Conservation (phyloP, 768 basidiomycete species). For the Macrolepiota fuliginosa region DNA sequence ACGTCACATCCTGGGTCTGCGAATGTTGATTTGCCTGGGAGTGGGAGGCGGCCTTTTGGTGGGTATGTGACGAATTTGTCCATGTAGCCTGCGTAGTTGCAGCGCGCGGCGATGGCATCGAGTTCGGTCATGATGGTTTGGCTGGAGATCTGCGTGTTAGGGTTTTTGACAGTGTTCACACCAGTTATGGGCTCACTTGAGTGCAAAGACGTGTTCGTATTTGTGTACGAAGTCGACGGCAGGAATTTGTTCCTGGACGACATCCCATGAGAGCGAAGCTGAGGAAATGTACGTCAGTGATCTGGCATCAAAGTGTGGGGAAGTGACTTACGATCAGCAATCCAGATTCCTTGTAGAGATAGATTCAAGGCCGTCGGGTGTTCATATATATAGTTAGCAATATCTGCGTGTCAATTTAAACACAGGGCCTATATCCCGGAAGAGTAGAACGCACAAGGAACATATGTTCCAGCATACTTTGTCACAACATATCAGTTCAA, state of each 20-base stretch:
- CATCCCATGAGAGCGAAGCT: conserved; percentile 60
- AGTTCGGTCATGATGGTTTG: conserved; percentile 60
- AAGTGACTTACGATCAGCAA: conserved; percentile 57
- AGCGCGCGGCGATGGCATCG: conserved; percentile 47
- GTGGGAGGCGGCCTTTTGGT: conserved; percentile 61
- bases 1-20: conserved; percentile 57
- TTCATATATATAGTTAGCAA: conserved; percentile 71
- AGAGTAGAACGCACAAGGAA: conserved; percentile 45
- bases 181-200: conserved; percentile 71
- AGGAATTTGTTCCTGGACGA: conserved; percentile 69
- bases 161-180: too few relatives aligned
- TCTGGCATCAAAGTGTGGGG: background rate
- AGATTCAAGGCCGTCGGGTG: conserved; percentile 52
- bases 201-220: conserved; percentile 64
- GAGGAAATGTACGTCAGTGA: background rate
- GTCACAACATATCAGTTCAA: background rate
- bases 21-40: conserved; percentile 56
- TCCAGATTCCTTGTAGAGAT: conserved; percentile 68
- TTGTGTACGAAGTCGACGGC: conserved; percentile 75
- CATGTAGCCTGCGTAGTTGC: conserved; percentile 63
- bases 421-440: background rate
- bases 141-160: conserved; percentile 30
- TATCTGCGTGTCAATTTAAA: conserved; percentile 39
- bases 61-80: conserved; percentile 66
- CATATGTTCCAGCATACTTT: conserved; percentile 66